Conservation (phyloP, 441 rosid genomes). For the Capsella rubella region DNA sequence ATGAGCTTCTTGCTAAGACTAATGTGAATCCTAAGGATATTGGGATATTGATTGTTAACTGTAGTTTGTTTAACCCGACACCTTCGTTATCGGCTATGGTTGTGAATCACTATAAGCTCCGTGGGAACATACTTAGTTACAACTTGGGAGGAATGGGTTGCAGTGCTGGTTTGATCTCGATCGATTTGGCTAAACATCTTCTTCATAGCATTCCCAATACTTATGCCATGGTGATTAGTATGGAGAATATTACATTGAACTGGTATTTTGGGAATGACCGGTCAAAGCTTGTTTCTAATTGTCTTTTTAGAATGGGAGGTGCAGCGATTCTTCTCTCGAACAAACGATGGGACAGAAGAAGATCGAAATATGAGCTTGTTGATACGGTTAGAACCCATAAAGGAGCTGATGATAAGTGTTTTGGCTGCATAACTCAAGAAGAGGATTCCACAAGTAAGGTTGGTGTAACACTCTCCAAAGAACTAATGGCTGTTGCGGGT, state of each 20-base stretch:
- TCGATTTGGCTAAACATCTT: conserved; percentile 61
- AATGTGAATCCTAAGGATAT: conserved; percentile 39
- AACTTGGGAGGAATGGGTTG: conserved; percentile 74
- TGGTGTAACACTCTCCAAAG: conserved; percentile 43
- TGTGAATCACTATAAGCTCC: conserved; percentile 44
- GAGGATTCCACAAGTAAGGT: conserved; percentile 50
- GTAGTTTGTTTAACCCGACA: conserved; percentile 41
- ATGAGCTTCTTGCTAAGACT: conserved; percentile 37
- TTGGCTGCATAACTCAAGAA: conserved; percentile 59
- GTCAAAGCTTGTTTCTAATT: conserved; percentile 63
- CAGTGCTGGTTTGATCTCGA: conserved; percentile 63
- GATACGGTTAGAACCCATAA: conserved; percentile 64
- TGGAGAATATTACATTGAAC: conserved; percentile 62
- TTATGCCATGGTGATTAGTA: conserved; percentile 60
- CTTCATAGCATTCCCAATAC: conserved; percentile 58
- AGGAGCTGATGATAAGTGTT: conserved; percentile 68
- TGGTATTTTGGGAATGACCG: conserved; percentile 66
- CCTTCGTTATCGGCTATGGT: conserved; percentile 42
- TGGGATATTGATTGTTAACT: conserved; percentile 40
- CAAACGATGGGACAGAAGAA: conserved; percentile 54
- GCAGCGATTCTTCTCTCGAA: conserved; percentile 64
- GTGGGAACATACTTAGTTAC: conserved; percentile 53
- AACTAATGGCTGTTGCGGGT: conserved; percentile 46
- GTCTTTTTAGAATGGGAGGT: conserved; percentile 67
- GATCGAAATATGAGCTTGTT: conserved; percentile 58